phyloP scores from a whole-genome alignment of 306 rosid genomes.

The Trifolium repens region DNA sequence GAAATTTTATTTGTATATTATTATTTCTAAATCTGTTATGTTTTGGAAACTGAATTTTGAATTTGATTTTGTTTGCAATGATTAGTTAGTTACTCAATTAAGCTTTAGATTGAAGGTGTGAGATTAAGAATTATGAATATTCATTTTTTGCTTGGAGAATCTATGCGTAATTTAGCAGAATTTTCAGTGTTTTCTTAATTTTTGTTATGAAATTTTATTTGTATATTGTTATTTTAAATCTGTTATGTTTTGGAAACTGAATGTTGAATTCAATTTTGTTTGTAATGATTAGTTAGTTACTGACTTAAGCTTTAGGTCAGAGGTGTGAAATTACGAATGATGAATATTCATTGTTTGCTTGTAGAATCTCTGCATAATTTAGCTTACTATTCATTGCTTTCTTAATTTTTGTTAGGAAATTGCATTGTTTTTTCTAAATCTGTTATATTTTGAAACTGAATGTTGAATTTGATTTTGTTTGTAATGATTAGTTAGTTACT shows the following conservation, averaged over 20 bases:
- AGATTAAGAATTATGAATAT: constrained; percentile 33
- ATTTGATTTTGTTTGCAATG: constrained; percentile 1
- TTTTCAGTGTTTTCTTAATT: background rate
- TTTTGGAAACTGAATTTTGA: constrained; percentile 16
- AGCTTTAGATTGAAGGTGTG: constrained; percentile 40
- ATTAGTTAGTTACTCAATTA: constrained; percentile 25
- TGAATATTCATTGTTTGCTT: too few relatives aligned
- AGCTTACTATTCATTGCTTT: background rate
- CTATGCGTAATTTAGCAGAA: background rate
- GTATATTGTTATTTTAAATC: background rate
- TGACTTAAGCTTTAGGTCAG: constrained; percentile 1
- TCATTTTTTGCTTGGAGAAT: background rate
- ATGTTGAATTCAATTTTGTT: constrained; percentile 7
- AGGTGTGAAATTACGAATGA: too few relatives aligned
- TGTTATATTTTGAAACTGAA: constrained; percentile 22
- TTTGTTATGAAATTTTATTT: background rate
- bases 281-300: constrained; percentile 17
- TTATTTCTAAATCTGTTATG: constrained; percentile 3
- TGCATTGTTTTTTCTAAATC: constrained; percentile 16
- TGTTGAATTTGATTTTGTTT: constrained; percentile 1
- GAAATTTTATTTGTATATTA: background rate
- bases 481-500: constrained; percentile 24
- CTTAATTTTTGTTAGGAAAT: background rate
- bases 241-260: constrained; percentile 27
- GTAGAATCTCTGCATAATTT: constrained; percentile 16